Conservation (phyloP, 345 rosid genomes). For the Lepidium africanum region DNA sequence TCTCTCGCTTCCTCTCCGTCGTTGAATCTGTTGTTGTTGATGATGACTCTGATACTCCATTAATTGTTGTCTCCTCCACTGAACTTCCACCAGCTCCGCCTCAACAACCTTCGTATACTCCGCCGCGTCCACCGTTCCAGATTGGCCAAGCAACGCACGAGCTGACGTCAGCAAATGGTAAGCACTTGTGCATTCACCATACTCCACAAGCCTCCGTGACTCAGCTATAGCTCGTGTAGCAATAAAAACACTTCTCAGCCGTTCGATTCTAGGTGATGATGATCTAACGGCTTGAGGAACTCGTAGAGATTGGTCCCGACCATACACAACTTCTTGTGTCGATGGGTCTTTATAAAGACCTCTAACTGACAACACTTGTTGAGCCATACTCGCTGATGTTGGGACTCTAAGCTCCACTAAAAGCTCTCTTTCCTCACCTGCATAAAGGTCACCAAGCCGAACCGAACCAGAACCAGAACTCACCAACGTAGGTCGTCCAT, state of each 20-base stretch:
- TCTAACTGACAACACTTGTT: constrained; percentile 45
- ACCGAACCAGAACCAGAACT: constrained; percentile 46
- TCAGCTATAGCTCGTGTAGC: constrained; percentile 70
- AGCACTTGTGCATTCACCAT: constrained; percentile 54
- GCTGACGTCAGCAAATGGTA: constrained; percentile 62
- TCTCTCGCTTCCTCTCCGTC: constrained; percentile 29
- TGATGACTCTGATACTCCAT: constrained; percentile 23
- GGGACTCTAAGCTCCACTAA: constrained; percentile 63
- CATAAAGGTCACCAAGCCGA: constrained; percentile 67
- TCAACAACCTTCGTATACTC: constrained; percentile 46
- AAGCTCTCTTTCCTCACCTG: constrained; percentile 71
- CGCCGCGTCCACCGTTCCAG: constrained; percentile 26
- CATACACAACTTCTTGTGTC: constrained; percentile 44
- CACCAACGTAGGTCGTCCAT: constrained; percentile 40
- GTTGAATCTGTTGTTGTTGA: constrained; percentile 13
- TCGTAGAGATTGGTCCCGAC: constrained; percentile 38
- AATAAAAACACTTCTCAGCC: constrained; percentile 53
- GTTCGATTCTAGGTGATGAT: constrained; percentile 38
- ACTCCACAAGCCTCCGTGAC: constrained; percentile 55
- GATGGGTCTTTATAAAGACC: constrained; percentile 62
- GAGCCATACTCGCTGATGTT: constrained; percentile 23
- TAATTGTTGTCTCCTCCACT: constrained; percentile 42
- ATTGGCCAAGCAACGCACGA: constrained; percentile 54
- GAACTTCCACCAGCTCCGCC: constrained; percentile 59
- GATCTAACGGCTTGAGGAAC: constrained; percentile 48